These are phyloP conservation scores for Helicocarpus griseus DNA, from an alignment of 2,329 filamentous ascomycete species.

Conservation along the genomic window DNA sequence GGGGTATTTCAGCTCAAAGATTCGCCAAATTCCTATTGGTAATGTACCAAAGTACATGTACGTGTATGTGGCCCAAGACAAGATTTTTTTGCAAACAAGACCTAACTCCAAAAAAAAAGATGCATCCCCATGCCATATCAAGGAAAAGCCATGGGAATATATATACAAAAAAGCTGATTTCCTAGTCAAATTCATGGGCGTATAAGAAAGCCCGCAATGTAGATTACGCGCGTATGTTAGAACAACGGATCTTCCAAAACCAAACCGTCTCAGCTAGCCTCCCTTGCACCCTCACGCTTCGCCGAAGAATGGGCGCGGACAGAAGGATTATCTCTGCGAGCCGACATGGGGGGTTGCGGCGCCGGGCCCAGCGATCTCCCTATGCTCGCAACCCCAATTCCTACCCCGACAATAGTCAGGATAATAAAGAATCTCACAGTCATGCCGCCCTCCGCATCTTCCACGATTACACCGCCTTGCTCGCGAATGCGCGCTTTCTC, in stretches of 20 bases:
- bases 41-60: too few relatives aligned
- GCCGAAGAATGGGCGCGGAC: neutral
- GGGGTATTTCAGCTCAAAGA: too few relatives aligned
- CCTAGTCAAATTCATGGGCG: neutral
- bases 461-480: constrained; percentile 36
- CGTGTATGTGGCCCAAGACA: too few relatives aligned
- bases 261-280: neutral
- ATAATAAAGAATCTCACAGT: constrained; percentile 29
- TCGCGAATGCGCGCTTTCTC: constrained; percentile 20
- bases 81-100: too few relatives aligned
- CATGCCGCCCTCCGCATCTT: constrained; percentile 29
- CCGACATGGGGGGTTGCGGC: neutral
- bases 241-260: too few relatives aligned
- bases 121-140: too few relatives aligned
- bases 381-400: constrained; percentile 21
- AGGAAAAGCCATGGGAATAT: too few relatives aligned
- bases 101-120: too few relatives aligned
- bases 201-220: neutral
- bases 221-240: neutral
- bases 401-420: constrained; percentile 27
- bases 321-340: too few relatives aligned
- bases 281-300: neutral
- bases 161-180: too few relatives aligned
- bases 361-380: constrained; percentile 7
- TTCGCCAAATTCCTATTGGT: too few relatives aligned